Base-by-base conservation (phyloP, 768 basidiomycete genomes). In the Pholiota conissans region DNA sequence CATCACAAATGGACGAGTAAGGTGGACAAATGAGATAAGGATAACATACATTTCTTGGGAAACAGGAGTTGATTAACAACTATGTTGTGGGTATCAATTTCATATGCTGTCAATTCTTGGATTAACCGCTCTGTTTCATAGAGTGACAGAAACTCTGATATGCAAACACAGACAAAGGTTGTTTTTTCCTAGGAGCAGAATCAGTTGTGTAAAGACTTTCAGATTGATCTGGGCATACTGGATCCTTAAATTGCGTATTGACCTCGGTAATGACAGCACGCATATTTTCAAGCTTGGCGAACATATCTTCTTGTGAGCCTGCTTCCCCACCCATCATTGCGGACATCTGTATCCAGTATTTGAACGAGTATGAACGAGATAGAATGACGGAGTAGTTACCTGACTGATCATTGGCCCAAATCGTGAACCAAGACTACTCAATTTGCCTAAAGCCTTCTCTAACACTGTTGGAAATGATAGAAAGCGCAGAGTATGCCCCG, bases 71-170 rank as follows among this genome's bases (percentile, higher is more conserved):
- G 97, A 69, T 99, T 99, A 55, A 98, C 95, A 55, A 98, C 93
- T 67, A 99, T 98, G 71, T 96, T 95, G 73, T 99, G 97, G 49
- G 95, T 97, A 72, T 98, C 95, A 69, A 98, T 98, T 70, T 94
- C 93, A 69, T 93, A 93, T 45, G 85, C 78, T n/a, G 91, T 93
- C 45, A 97, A 77, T 71, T 98, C 95, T 73, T 99, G 97, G 28
- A 99, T 93, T 24, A 99, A 82, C 27, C 97, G 91, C 73, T 99
- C 97, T 26, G 97, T 99, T 79, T 99, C 97, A 72, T 99, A 99
- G 26, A 99, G 78, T 13, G 95, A 97, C 64, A 98, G 76, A 82
- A 99, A 98, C 73, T 98, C 96, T 52, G 96, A 97, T 69, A 98
- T 98, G 79, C 94, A 94, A 52, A 98, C 96, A 67, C 97, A 98